Conservation (phyloP, 192 early-diverging fungal species). For the Borealophlyctis nickersoniae region DNA sequence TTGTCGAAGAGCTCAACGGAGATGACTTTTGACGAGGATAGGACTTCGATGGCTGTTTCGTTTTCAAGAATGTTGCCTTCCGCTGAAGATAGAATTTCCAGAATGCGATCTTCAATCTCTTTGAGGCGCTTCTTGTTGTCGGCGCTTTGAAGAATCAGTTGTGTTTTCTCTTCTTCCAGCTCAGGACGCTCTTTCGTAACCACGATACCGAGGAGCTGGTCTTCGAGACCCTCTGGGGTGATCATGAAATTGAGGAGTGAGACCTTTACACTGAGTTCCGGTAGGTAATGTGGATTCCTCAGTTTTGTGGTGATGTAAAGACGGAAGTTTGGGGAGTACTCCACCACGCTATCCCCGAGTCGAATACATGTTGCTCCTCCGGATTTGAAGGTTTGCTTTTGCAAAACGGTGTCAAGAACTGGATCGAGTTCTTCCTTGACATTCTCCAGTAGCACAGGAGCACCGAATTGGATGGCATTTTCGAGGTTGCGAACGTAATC, state of each 20-base stretch:
- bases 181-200: conserved; percentile 63
- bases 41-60: conserved; percentile 60
- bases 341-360: conserved; percentile 61
- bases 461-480: conserved; percentile 63
- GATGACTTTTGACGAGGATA: conserved; percentile 54
- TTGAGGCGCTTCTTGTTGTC: conserved; percentile 64
- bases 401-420: conserved; percentile 56
- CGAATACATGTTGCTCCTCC: conserved; percentile 59
- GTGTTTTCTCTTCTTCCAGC: conserved; percentile 65
- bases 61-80: conserved; percentile 71
- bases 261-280: conserved; percentile 60
- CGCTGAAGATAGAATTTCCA: conserved; percentile 57
- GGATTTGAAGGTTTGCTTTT: conserved; percentile 63
- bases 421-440: conserved; percentile 69
- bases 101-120: conserved; percentile 64
- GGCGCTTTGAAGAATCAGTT: conserved; percentile 59
- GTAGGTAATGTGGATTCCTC: conserved; percentile 64
- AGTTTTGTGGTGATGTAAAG: conserved; percentile 68
- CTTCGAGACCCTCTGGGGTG: conserved; percentile 65
- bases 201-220: conserved; percentile 63
- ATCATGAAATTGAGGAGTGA: conserved; percentile 70
- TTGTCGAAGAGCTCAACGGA: conserved; percentile 64
- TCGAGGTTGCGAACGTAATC: conserved; percentile 59
- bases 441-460: conserved; percentile 61
- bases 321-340: conserved; percentile 55